These are phyloP conservation scores for Diversispora epigaea DNA, from an alignment of 192 early-diverging fungal species.

Conservation along the genomic window DNA sequence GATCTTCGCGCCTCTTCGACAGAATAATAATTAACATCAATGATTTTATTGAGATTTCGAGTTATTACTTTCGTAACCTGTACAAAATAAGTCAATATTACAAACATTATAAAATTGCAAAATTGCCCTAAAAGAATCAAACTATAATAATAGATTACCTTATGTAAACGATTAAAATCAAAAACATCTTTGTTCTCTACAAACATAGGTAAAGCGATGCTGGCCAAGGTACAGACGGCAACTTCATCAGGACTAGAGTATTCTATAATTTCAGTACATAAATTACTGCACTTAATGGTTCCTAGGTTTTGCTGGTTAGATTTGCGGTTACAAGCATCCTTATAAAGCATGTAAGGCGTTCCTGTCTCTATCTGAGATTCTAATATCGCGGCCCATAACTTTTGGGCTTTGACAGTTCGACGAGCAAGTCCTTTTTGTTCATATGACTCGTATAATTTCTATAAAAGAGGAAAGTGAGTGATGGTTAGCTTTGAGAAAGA, in stretches of 20 bases:
- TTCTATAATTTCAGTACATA: conserved; percentile 98
- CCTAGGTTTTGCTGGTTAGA: conserved; percentile 99
- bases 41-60: conserved; percentile 94
- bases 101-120: conserved; percentile 18
- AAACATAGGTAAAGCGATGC: conserved; percentile 87
- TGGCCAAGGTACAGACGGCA: conserved; percentile 97
- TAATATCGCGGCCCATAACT: conserved; percentile 95
- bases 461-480: neutral
- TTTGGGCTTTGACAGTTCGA: conserved; percentile 94
- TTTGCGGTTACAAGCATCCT: conserved; percentile 99
- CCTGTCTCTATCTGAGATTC: conserved; percentile 98
- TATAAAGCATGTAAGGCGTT: conserved; percentile 98
- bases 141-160: conserved; percentile 44
- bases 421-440: conserved; percentile 82
- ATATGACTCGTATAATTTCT: conserved; percentile 75
- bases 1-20: conserved; percentile 82
- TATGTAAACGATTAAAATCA: conserved; percentile 84
- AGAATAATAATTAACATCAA: conserved; percentile 97
- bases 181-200: conserved; percentile 64
- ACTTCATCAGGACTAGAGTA: conserved; percentile 95
- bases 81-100: neutral
- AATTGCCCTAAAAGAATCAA: neutral
- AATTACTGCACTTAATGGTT: conserved; percentile 97
- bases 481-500: neutral
- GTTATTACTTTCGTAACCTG: conserved; percentile 84